These are phyloP conservation scores for Daedaleopsis nitida DNA, from an alignment of 768 basidiomycete genomes.

Conservation along the genomic window DNA sequence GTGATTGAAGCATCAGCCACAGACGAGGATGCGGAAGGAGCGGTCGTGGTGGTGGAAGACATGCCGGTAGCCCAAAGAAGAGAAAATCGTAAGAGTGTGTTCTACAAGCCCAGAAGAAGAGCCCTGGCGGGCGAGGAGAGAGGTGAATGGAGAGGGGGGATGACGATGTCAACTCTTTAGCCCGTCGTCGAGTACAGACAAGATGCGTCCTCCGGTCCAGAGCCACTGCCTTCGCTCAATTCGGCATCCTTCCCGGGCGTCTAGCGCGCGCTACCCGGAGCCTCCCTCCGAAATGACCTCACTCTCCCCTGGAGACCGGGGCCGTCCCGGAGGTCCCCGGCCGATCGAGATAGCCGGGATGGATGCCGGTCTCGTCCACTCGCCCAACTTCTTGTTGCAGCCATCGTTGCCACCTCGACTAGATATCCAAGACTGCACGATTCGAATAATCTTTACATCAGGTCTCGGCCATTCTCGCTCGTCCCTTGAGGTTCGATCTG, in stretches of 20 bases:
- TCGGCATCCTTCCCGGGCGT: too few relatives aligned
- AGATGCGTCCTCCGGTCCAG: not conserved
- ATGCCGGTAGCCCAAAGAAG: slow-evolving; percentile 10
- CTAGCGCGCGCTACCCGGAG: too few relatives aligned
- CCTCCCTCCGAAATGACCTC: too few relatives aligned
- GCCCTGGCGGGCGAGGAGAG: slow-evolving; percentile 15
- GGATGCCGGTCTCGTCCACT: not conserved
- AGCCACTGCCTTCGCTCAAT: too few relatives aligned
- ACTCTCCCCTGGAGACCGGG: too few relatives aligned
- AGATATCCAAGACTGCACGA: too few relatives aligned
- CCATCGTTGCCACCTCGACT: not conserved
- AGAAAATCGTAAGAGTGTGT: slow-evolving; percentile 12
- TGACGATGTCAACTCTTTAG: not conserved
- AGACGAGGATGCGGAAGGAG: slow-evolving; percentile 24
- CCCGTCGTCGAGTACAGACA: not conserved
- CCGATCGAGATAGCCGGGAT: not conserved
- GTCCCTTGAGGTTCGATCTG: too few relatives aligned
- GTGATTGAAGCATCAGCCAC: slow-evolving; percentile 23
- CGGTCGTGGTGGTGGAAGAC: slow-evolving; percentile 22
- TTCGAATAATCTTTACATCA: not conserved
- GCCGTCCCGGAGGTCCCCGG: not conserved
- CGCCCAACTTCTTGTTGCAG: not conserved
- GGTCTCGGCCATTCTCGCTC: not conserved
- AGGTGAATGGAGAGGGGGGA: not conserved
- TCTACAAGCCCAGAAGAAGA: slow-evolving; percentile 5